A percentile compares a stretch with the other conserved stretches of the same genome.
Evolutionary conservation across 441 rosid species (phyloP).

Genomic region (Cnidoscolus chayamansa): DNA sequence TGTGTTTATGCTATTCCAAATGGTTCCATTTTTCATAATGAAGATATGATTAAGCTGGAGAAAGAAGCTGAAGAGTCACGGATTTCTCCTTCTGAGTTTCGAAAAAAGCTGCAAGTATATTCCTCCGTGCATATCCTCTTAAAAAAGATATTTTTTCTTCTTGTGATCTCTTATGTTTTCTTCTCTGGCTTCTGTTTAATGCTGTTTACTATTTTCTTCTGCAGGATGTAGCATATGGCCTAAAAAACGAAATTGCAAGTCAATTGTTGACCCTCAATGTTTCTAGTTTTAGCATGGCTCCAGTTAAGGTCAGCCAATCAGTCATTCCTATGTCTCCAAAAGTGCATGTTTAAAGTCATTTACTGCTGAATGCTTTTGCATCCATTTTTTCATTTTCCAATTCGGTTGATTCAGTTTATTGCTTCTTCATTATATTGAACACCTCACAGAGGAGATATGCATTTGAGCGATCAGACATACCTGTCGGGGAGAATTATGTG

Average conservation of each 20-base stretch:
- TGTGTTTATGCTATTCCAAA: conserved; percentile 86
- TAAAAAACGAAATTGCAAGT: conserved; percentile 70
- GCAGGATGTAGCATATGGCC: conserved; percentile 64
- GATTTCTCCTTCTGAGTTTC: conserved; percentile 55
- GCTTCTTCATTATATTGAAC: conserved; percentile 25
- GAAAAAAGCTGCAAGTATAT: conserved; percentile 62
- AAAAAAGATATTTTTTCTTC: conserved; percentile 9
- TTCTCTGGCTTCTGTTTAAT: conserved; percentile 18
- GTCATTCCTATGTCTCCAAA: conserved; percentile 13
- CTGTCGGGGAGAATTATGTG: conserved; percentile 75
- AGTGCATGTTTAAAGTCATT: conserved; percentile 1
- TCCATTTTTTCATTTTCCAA: not conserved
- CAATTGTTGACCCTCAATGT: conserved; percentile 66
- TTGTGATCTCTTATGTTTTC: not conserved
- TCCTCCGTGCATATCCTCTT: not conserved
- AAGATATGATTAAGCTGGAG: conserved; percentile 62
- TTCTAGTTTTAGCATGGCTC: conserved; percentile 78
- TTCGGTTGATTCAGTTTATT: conserved; percentile 20
- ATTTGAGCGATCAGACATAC: conserved; percentile 73
- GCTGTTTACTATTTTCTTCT: conserved; percentile 20
- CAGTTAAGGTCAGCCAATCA: conserved; percentile 69
- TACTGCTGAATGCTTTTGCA: not conserved
- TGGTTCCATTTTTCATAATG: conserved; percentile 54
- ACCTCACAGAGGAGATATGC: conserved; percentile 76
- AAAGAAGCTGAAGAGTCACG: conserved; percentile 66